A percentile compares a stretch with the other conserved stretches of the same genome.
Conservation (phyloP, 139 green algal species). For the Raphidocelis subcapitata region DNA sequence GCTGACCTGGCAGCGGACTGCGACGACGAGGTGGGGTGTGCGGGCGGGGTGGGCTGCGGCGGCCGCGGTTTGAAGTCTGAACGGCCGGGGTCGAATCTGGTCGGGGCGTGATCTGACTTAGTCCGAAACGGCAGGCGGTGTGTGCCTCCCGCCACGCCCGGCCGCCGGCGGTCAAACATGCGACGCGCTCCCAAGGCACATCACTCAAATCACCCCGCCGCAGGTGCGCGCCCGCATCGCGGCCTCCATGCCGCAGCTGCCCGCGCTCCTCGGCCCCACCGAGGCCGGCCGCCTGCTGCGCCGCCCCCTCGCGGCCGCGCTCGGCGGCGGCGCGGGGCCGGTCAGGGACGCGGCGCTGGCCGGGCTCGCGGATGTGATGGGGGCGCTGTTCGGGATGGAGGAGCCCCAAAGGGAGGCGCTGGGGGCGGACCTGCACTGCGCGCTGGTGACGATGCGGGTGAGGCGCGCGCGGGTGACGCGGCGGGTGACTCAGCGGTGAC, state of each 20-base stretch:
- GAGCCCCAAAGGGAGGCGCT: constrained; percentile 26
- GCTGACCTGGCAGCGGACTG: constrained; percentile 16
- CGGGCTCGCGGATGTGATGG: constrained; percentile 23
- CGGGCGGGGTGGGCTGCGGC: neutral
- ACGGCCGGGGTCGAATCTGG: too few species aligned
- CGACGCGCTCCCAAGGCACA: too few species aligned
- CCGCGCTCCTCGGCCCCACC: constrained; percentile 28
- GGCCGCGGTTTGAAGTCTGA: too few species aligned
- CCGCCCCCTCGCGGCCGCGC: constrained; percentile 41
- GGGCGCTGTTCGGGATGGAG: constrained; percentile 4
- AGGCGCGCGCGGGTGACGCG: neutral
- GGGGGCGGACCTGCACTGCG: constrained; percentile 46
- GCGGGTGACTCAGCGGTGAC: too few species aligned
- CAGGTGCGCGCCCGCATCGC: constrained; percentile 22
- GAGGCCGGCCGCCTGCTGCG: constrained; percentile 46
- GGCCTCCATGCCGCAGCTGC: constrained; percentile 3
- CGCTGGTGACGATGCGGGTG: constrained; percentile 47
- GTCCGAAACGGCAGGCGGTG: neutral
- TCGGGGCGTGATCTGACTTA: neutral
- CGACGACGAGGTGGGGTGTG: constrained; percentile 3
- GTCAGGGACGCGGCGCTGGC: constrained; percentile 45
- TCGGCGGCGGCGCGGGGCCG: constrained; percentile 43
- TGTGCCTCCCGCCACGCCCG: neutral
- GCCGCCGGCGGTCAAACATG: neutral
- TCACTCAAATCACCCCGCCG: neutral